These are phyloP conservation scores for Eremothecium coryli DNA, from an alignment of 1,139 yeast species.

Conservation along the genomic window DNA sequence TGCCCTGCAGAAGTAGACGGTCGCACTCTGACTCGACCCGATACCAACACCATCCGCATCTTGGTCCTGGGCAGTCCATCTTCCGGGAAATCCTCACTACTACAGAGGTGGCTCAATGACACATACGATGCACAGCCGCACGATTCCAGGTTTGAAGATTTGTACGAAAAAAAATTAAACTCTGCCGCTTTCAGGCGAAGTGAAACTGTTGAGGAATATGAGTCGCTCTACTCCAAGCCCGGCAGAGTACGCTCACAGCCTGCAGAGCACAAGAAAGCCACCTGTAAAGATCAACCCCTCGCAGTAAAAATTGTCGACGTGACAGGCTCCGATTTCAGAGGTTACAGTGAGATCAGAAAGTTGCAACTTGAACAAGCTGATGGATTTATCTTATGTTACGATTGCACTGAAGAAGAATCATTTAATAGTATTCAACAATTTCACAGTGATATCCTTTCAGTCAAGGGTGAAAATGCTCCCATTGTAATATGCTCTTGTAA, in stretches of 20 bases:
- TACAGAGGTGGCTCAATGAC: slow-evolving; percentile 20
- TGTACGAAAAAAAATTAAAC: slow-evolving; percentile 16
- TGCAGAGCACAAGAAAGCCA: too few species aligned
- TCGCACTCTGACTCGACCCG: slow-evolving; percentile 16
- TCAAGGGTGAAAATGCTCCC: slow-evolving; percentile 19
- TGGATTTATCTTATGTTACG: slow-evolving; percentile 25
- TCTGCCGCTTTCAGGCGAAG: slow-evolving; percentile 8
- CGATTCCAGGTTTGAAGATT: slow-evolving; percentile 18
- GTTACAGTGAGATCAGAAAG: slow-evolving; percentile 18
- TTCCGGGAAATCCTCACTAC: slow-evolving; percentile 24
- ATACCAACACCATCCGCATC: slow-evolving; percentile 16
- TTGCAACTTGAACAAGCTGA: slow-evolving; percentile 25
- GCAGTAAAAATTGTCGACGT: slow-evolving; percentile 22
- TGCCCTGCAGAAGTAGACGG: slow-evolving; percentile 2
- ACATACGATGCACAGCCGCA: slow-evolving; percentile 11
- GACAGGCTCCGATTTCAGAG: slow-evolving; percentile 17
- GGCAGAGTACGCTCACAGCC: not conserved
- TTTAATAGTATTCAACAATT: slow-evolving; percentile 16
- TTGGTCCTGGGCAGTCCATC: slow-evolving; percentile 22
- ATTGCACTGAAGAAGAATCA: slow-evolving; percentile 17
- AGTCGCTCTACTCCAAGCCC: not conserved
- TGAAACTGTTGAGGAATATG: slow-evolving; percentile 5
- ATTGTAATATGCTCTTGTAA: slow-evolving; percentile 22
- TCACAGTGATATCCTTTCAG: slow-evolving; percentile 17
- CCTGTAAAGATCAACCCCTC: too few species aligned